Evolutionary conservation across 1,284 basidiomycete genomes (phyloP), one percentile per base, ranked within the genome.

Genomic region (Ustilago tritici): DNA sequence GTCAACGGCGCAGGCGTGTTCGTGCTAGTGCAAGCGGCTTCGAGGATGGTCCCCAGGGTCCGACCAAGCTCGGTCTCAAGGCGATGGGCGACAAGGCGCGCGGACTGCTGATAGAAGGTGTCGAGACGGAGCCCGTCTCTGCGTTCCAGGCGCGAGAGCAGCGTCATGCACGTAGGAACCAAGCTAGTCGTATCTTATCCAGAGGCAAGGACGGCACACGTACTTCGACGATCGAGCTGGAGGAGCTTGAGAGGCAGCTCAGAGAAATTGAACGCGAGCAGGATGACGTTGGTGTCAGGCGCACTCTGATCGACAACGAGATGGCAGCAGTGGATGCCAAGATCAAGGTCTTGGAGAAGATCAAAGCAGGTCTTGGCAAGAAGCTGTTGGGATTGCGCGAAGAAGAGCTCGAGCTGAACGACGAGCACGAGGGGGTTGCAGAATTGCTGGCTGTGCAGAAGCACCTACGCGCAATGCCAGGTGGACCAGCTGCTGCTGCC

Each of bases 361-460:
- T 98, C 72, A 90, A 94, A 70, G 88, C 90, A 8, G 92, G 92
- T 72, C 88, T 99, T 23, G 92, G 95, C 84, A 89, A 92, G 55
- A 92, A 94, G 83, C 89, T 99, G 31, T 87, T 99, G 43, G 92
- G 91, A 81, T 86, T 98, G 61, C 93, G 95, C 70, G 97, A 99
- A 84, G 95, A 98, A 79, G 95, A 98, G 80, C 88, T 99, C 36
- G 96, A 98, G 85, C 88, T 99, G 36, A 93, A 97, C 82, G 96
- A 98, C 79, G 96, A 72, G 58, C 68, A 43, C 40, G 73, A 81
- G 19, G 84, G 84, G 14, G 80, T 86, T 0, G 67, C 61, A 12
- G 82, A 84, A 63, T 65, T 84, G 40, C 50, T 86, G 19, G 82
- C 79, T 31, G 65, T 86, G 28, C 82, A 84, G 64, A 78, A 78